Percentiles rank a stretch among this genome's conserved stretches.
Evolutionary conservation across 257 asterid species (phyloP).

Genomic region (Solanum rostratum): DNA sequence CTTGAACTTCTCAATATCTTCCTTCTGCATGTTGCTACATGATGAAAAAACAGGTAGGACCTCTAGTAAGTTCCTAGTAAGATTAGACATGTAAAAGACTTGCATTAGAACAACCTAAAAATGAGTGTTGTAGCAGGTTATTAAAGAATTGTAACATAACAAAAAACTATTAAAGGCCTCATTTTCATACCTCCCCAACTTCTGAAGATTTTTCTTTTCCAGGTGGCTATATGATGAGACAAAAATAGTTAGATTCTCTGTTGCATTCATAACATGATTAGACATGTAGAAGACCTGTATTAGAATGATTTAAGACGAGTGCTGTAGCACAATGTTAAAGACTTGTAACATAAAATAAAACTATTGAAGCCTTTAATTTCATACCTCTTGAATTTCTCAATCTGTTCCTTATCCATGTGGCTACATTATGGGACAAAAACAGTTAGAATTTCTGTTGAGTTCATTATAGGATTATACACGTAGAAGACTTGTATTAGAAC

Average conservation of each 20-base stretch:
- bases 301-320: not conserved
- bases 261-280: not conserved
- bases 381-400: conserved; percentile 45
- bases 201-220: conserved; percentile 18
- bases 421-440: not conserved
- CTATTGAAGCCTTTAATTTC: conserved; percentile 28
- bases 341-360: not conserved
- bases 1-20: conserved; percentile 22
- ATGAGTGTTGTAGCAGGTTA: not conserved
- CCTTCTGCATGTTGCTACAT: not conserved
- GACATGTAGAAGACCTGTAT: not conserved
- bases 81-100: not conserved
- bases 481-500: not conserved
- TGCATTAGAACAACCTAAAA: not conserved
- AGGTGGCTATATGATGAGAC: not conserved
- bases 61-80: not conserved
- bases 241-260: not conserved
- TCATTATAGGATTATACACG: not conserved
- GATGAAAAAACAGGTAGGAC: not conserved
- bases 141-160: not conserved
- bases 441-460: not conserved
- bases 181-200: conserved; percentile 48
- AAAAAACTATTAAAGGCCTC: conserved; percentile 8
- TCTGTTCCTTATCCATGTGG: conserved; percentile 1
- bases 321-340: not conserved